phyloP scores from a whole-genome alignment of 176 grass and related monocot genomes.

The barley (Hordeum vulgare) region MorexV3_pseudomolecules_assembly NC_058524.1:623958964-623959463 shows the following conservation, averaged over 20 bases:
- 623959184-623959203: background rate
- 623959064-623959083: background rate
- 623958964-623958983: background rate
- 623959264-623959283: background rate
- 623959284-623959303: background rate
- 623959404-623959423: background rate
- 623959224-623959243: background rate
- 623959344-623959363: background rate
- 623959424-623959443: background rate
- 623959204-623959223: background rate
- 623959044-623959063: background rate
- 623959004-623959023: background rate
- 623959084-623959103: background rate
- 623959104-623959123: background rate
- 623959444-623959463: background rate
- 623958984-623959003: background rate
- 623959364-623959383: background rate
- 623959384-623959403: background rate
- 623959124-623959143: background rate
- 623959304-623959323: background rate
- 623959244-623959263: too few species aligned
- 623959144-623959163: too few species aligned
- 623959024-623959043: background rate
- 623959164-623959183: background rate
- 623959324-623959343: background rate